phyloP scores from a whole-genome alignment of 2,329 filamentous ascomycete species.

The Fusarium napiforme region DNA sequence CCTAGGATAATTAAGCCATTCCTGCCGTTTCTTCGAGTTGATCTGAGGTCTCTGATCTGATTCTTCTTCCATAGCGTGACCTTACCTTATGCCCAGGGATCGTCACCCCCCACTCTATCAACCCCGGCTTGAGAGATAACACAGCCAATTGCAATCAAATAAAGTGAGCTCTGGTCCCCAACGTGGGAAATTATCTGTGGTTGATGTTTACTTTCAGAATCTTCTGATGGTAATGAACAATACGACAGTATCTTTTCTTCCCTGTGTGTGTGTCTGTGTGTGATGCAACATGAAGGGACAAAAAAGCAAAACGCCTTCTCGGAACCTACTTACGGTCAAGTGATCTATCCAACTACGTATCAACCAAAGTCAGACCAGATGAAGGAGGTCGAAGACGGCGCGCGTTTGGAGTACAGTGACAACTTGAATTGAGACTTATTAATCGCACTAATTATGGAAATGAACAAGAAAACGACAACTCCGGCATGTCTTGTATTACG shows the following conservation, averaged over 20 bases:
- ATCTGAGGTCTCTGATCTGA: constrained; percentile 12
- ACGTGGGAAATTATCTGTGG: constrained; percentile 43
- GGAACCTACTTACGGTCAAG: neutral
- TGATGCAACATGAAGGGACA: neutral
- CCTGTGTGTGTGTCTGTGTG: neutral
- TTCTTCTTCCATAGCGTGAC: constrained; percentile 13
- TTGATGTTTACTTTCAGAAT: constrained; percentile 5
- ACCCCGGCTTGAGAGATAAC: constrained; percentile 16
- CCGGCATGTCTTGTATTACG: constrained; percentile 2
- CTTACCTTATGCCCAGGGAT: constrained; percentile 10
- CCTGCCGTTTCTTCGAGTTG: constrained; percentile 14
- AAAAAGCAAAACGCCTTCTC: constrained; percentile 29
- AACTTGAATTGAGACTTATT: neutral
- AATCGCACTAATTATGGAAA: constrained; percentile 16
- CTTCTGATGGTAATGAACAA: constrained; percentile 2
- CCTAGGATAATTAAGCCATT: constrained; percentile 16
- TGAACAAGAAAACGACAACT: constrained; percentile 1
- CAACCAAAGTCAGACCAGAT: neutral
- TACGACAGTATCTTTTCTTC: neutral
- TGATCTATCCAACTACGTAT: neutral
- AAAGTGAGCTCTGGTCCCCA: constrained; percentile 27
- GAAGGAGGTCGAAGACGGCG: neutral
- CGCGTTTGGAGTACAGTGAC: neutral
- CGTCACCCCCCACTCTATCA: constrained; percentile 21
- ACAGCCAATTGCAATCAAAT: constrained; percentile 26